Evolutionary conservation across 495 filamentous ascomycete species (phyloP).

Genomic region (Penicillium herquei): DNA sequence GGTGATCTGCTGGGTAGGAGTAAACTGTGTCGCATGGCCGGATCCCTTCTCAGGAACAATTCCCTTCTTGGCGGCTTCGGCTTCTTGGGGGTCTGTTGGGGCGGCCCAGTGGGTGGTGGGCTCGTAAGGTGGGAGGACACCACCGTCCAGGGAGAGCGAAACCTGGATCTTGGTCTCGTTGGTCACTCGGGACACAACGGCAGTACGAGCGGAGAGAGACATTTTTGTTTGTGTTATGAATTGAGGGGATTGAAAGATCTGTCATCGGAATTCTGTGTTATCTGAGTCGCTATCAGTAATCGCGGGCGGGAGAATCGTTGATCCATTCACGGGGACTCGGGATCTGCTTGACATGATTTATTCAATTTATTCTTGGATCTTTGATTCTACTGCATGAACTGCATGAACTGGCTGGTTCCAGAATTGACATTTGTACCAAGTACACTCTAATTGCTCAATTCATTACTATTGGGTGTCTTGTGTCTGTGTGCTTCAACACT

Average conservation of each 20-base stretch:
- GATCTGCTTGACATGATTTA: too few species aligned
- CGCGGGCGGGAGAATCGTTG: constrained; percentile 22
- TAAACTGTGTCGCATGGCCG: constrained; percentile 77
- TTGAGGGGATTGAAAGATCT: constrained; percentile 14
- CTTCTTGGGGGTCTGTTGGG: constrained; percentile 37
- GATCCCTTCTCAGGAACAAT: constrained; percentile 77
- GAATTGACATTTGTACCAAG: too few species aligned
- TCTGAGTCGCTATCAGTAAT: constrained; percentile 17
- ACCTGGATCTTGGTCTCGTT: constrained; percentile 97
- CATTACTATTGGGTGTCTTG: neutral
- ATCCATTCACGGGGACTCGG: constrained; percentile 19
- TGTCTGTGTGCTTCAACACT: neutral
- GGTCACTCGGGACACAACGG: constrained; percentile 77
- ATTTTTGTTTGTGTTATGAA: constrained; percentile 14
- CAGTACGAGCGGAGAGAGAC: constrained; percentile 57
- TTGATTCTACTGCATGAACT: neutral
- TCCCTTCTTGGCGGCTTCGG: constrained; percentile 62
- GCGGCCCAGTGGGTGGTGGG: constrained; percentile 45
- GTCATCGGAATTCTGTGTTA: constrained; percentile 20
- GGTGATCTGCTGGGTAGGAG: constrained; percentile 76
- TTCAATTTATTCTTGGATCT: too few species aligned
- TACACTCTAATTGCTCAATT: too few species aligned
- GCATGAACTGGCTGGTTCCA: too few species aligned
- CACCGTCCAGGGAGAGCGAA: constrained; percentile 89
- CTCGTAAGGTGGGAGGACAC: constrained; percentile 62